Evolutionary conservation across 1,284 basidiomycete genomes (phyloP), one percentile per base, ranked within the genome.

Genomic region (Leccinum fuscescens): DNA sequence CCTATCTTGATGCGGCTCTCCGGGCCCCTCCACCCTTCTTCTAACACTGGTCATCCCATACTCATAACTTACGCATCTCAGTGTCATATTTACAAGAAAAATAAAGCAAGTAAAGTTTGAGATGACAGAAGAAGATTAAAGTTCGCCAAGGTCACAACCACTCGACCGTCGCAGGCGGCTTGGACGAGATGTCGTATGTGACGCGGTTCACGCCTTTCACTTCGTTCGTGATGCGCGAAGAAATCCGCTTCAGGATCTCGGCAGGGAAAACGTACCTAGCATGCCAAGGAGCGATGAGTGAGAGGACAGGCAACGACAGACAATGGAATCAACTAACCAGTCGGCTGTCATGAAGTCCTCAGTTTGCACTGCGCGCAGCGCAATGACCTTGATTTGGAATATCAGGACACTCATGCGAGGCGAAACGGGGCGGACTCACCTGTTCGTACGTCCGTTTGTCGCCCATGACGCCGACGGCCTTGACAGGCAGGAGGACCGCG

Each of bases 291-390:
- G 55, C 14, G 6, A 54, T 35, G 17, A 3, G 29, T 58, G 50
- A 55, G 14, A 20, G 12, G 4, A 4, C 4, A 15, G 17, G 29
- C 14, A 29, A 14, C 3, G 50, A 57, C 59, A 29, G 15, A 20
- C 9, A 22, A 46, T 12, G 29, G 7, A 53, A 20, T 1, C 17
- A 49, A 67, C 75, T 17, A 67, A 93, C 94, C 95, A 97, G 75
- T 97, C 94, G 35, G 95, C 95, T 8, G 95, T 97, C 95, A 97
- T 98, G 72, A 97, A 97, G 76, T 97, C 95, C 74, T 97, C 94
- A 14, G 93, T 89, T 70, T 92, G 89, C 15, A 98, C 95, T 24
- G 95, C 95, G 60, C 95, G 86, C 55, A 98, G 79, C 1, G 92
- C 92, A 62, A 96, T 92, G 53, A 96, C 93, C 86, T 90, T 65